These are phyloP conservation scores for Meyerozyma smithsonii DNA, from an alignment of 1,139 yeast genomes.

Conservation along the genomic window DNA sequence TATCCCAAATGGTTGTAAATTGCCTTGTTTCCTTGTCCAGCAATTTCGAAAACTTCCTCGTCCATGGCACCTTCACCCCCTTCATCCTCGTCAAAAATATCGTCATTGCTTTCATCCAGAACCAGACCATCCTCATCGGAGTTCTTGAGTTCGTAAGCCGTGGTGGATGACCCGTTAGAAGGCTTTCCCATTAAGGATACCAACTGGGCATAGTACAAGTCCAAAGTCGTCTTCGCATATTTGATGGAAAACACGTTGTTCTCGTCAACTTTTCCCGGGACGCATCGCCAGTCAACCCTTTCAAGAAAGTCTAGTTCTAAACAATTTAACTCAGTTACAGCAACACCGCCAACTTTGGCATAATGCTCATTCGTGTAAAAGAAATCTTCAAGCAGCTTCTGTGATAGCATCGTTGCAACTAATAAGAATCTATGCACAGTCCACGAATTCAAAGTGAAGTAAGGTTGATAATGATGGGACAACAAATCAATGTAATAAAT, in stretches of 20 bases:
- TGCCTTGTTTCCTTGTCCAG: neutral
- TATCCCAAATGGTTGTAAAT: constrained; percentile 22
- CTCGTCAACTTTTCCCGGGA: constrained; percentile 33
- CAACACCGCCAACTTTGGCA: constrained; percentile 94
- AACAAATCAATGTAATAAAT: constrained; percentile 86
- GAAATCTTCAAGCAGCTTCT: constrained; percentile 89
- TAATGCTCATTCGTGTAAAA: constrained; percentile 92
- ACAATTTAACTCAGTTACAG: constrained; percentile 76
- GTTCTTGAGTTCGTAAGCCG: constrained; percentile 6
- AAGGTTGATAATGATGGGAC: constrained; percentile 68
- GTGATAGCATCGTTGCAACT: constrained; percentile 87
- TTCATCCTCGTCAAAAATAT: constrained; percentile 9
- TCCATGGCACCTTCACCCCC: constrained; percentile 9
- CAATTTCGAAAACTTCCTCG: constrained; percentile 3
- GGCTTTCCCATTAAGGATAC: constrained; percentile 54
- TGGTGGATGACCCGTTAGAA: constrained; percentile 5
- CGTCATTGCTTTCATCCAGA: constrained; percentile 11
- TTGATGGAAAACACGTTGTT: constrained; percentile 26
- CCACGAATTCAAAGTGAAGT: constrained; percentile 79
- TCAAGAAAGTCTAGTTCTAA: constrained; percentile 83
- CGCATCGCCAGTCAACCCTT: constrained; percentile 66
- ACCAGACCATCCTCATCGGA: constrained; percentile 9
- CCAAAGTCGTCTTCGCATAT: constrained; percentile 45
- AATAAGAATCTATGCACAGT: constrained; percentile 90
- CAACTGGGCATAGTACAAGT: constrained; percentile 57